phyloP scores from a whole-genome alignment of 176 grass and related monocot genomes.

The Aegilops speltoides region DNA sequence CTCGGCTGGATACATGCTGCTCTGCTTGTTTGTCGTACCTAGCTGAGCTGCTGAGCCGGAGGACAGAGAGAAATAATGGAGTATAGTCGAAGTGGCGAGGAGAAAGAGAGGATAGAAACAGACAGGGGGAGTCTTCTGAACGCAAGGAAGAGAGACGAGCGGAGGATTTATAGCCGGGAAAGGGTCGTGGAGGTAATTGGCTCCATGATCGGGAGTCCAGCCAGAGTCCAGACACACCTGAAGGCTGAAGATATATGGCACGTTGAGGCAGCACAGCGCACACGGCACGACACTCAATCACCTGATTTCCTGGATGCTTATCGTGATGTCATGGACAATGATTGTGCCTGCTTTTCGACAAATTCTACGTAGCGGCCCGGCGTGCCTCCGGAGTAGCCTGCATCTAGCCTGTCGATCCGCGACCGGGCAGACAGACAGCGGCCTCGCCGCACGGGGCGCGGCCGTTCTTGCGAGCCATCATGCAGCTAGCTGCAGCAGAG shows the following conservation, averaged over 20 bases:
- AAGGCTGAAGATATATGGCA: background rate
- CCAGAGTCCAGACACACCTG: background rate
- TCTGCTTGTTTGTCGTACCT: background rate
- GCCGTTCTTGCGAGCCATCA: background rate
- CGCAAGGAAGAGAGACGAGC: constrained; percentile 4
- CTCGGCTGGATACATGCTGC: constrained; percentile 54
- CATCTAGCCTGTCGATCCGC: background rate
- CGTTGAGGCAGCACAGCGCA: background rate
- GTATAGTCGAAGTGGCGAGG: background rate
- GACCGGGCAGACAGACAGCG: background rate
- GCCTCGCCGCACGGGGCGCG: background rate
- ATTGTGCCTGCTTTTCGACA: background rate
- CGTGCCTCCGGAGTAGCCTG: background rate
- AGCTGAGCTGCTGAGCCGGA: background rate
- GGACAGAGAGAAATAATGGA: background rate
- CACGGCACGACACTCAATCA: background rate
- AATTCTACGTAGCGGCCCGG: background rate
- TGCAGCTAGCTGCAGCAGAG: background rate
- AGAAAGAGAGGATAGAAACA: too few species aligned
- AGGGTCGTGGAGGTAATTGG: background rate
- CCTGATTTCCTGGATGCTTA: background rate
- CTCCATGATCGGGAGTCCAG: background rate
- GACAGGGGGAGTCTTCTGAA: background rate
- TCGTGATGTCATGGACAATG: background rate
- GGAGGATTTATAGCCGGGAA: constrained; percentile 59